A percentile compares a stretch with the other conserved stretches of the same genome.
phyloP scores from a whole-genome alignment of 2,329 filamentous ascomycete species.

The Beauveria sp. region DNA sequence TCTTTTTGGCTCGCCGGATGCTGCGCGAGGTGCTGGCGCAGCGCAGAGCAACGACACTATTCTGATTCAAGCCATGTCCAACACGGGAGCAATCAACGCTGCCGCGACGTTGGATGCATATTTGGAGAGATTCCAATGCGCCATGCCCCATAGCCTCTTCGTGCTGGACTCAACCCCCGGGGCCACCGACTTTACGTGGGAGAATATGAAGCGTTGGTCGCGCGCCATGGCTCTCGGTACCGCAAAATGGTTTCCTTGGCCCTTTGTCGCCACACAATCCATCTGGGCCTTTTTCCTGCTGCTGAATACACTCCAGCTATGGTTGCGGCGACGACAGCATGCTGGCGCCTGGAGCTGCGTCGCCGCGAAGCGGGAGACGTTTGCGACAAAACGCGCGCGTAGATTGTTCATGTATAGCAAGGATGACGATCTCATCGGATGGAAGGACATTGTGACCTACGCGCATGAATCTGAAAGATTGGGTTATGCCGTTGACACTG shows the following conservation, averaged over 20 bases:
- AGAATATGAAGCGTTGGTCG: constrained; percentile 38
- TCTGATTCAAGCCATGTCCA: constrained; percentile 49
- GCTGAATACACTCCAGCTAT: constrained; percentile 26
- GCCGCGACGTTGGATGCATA: constrained; percentile 42
- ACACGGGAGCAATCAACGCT: constrained; percentile 48
- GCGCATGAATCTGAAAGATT: constrained; percentile 36
- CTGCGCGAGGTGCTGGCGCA: constrained; percentile 12
- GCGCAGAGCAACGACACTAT: constrained; percentile 21
- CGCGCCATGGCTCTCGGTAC: constrained; percentile 45
- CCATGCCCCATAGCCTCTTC: constrained; percentile 40
- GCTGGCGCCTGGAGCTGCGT: constrained; percentile 31
- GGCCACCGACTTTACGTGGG: constrained; percentile 30
- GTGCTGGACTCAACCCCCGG: constrained; percentile 48
- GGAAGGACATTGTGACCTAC: constrained; percentile 48
- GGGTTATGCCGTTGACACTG: constrained; percentile 36
- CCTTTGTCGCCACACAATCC: constrained; percentile 37
- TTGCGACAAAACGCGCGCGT: constrained; percentile 28
- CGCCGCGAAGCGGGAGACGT: constrained; percentile 29
- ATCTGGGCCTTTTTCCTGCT: constrained; percentile 39
- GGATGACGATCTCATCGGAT: constrained; percentile 48
- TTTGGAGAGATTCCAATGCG: constrained; percentile 25
- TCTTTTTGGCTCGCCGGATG: constrained; percentile 20
- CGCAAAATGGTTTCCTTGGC: constrained; percentile 39
- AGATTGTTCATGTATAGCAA: constrained; percentile 52
- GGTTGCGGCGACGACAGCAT: constrained; percentile 30